Percentiles rank a stretch among this genome's conserved stretches.
Evolutionary conservation across 1,139 yeast species (phyloP).

Genomic region (Insectozyma bohioensis): DNA sequence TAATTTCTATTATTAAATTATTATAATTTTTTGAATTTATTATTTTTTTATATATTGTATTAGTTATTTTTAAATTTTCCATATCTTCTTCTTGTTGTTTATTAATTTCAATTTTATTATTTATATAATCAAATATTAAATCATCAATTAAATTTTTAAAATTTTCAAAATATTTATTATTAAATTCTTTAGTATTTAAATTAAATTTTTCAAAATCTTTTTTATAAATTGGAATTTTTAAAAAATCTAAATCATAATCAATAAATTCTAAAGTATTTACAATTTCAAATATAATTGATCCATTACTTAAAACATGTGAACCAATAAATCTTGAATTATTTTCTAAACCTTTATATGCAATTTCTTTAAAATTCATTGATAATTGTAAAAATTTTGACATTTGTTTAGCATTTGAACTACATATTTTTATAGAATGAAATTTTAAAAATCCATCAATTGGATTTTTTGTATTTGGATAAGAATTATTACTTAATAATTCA

Average conservation of each 20-base stretch:
- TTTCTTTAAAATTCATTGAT: conserved; percentile 60
- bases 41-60: conserved; percentile 17
- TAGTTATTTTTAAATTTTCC: conserved; percentile 8
- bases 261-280: conserved; percentile 23
- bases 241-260: conserved; percentile 18
- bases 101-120: conserved; percentile 14
- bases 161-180: conserved; percentile 13
- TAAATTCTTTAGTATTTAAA: conserved; percentile 6
- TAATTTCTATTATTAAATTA: conserved; percentile 14
- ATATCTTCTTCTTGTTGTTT: too few relatives aligned
- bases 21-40: conserved; percentile 16
- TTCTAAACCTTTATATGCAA: conserved; percentile 68
- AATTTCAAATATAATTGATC: conserved; percentile 53
- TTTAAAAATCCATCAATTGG: conserved; percentile 32
- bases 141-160: conserved; percentile 19
- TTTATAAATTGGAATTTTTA: conserved; percentile 17
- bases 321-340: conserved; percentile 58
- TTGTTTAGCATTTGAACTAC: conserved; percentile 62
- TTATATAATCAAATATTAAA: conserved; percentile 20
- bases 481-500: conserved; percentile 27
- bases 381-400: conserved; percentile 54
- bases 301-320: conserved; percentile 63
- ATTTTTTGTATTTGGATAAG: conserved; percentile 20
- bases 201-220: conserved; percentile 12
- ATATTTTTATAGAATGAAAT: conserved; percentile 33